Evolutionary conservation across 345 rosid genomes (phyloP), one percentile per base, ranked within the genome.

Genomic region (Eucalyptus regnans): DNA sequence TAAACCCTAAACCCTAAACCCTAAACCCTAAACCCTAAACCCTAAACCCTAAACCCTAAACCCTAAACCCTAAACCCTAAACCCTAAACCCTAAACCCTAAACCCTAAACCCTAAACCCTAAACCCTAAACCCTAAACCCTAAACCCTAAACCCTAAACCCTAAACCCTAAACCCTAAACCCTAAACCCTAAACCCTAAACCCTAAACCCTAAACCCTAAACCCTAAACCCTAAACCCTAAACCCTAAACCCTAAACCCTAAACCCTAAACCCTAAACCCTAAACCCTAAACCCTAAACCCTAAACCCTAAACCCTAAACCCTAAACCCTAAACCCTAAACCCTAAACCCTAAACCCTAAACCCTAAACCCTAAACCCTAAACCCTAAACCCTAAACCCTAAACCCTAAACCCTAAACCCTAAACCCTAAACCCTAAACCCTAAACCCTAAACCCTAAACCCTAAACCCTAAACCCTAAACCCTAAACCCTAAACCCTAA

Each of bases 21-120:
- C 87, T 88, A 81, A 88, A 88, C 89, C 89, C 86, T 88, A 81
- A 88, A 88, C 68, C 89, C 89, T 81, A 50, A 88, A 80, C 66
- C 89, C 89, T 88, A 76, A 54, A 88, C 86, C 86, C 71, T 88
- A 88, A 88, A 80, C 86, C 86, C 86, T 79, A 88, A 88, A 79
- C 89, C 86, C 51, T 49, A 88, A 80, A 79, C 68, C 86, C 71
- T 25, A 71, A 79, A 48, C 86, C 86, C 49, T 71, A 88, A 79
- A 43, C 48, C 89, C 31, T 64, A 64, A 64, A 64, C 86, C 86
- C 44, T 79, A 50, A 79, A 88, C 86, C 86, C 86, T 50, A 71
- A 49, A 88, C 89, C 89, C 86, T 76, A 88, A 88, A 88, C 86
- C 68, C 86, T 88, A 88, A 88, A 88, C 33, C 33, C 33, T 33